phyloP scores from a whole-genome alignment of 2,329 filamentous ascomycete species.

The Aspergillus brunneoviolaceus region DNA sequence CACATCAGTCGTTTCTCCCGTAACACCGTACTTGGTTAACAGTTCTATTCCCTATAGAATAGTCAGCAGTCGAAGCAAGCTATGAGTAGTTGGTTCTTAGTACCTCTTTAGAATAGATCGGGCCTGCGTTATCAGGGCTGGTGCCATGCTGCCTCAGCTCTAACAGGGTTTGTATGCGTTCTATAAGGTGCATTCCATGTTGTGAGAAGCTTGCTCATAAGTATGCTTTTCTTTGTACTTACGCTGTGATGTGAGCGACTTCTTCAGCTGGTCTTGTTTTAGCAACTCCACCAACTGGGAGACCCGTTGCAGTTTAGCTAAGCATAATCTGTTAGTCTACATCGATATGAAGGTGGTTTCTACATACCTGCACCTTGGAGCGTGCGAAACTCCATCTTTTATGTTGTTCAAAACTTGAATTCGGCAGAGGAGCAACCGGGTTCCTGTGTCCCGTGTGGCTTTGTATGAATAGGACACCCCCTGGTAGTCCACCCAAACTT shows the following conservation, averaged over 20 bases:
- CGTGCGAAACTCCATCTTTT: conserved; percentile 26
- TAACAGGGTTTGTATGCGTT: conserved; percentile 47
- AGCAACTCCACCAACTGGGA: conserved; percentile 63
- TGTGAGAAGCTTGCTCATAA: neutral
- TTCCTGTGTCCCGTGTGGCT: neutral
- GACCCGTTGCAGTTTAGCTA: conserved; percentile 69
- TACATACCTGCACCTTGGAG: conserved; percentile 30
- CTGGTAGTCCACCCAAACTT: neutral
- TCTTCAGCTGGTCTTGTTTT: conserved; percentile 60
- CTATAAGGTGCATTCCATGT: conserved; percentile 22
- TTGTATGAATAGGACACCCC: neutral
- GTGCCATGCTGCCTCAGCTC: conserved; percentile 78
- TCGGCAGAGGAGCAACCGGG: neutral
- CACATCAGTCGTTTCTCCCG: conserved; percentile 60
- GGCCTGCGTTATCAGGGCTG: conserved; percentile 68
- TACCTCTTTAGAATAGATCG: conserved; percentile 81
- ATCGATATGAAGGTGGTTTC: neutral
- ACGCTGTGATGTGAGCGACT: conserved; percentile 61
- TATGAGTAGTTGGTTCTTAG: neutral
- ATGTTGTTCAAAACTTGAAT: neutral
- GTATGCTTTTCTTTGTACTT: conserved; percentile 29
- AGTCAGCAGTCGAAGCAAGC: conserved; percentile 2
- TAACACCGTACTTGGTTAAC: conserved; percentile 71
- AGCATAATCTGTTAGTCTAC: neutral
- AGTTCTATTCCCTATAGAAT: conserved; percentile 67